Conservation (phyloP, 2,329 filamentous ascomycete genomes). For the Drechslerella stenobrocha region DNA sequence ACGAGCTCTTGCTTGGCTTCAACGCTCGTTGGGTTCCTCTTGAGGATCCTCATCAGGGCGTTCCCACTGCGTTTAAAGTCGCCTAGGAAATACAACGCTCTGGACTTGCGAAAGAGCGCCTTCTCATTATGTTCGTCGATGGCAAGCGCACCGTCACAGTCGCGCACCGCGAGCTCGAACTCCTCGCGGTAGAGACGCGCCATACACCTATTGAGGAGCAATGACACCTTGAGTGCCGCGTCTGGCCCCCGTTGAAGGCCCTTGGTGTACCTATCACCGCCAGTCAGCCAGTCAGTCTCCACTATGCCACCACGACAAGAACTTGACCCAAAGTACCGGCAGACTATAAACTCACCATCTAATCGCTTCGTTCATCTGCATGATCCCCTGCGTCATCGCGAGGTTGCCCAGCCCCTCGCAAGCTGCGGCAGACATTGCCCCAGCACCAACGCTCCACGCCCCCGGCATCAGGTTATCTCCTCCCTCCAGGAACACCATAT, state of each 20-base stretch:
- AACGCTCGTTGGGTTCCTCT: conserved; percentile 1
- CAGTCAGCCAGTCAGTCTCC: no score
- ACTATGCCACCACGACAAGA: no score
- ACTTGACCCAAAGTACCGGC: no score
- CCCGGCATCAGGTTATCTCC: conserved; percentile 20
- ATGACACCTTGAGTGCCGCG: conserved; percentile 1
- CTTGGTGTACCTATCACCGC: conserved; percentile 21
- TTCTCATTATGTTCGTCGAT: conserved; percentile 19
- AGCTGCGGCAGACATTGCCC: not conserved
- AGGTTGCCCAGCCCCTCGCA: conserved; percentile 24
- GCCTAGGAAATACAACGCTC: conserved; percentile 20
- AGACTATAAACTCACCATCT: conserved; percentile 8
- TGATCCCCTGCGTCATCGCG: conserved; percentile 7
- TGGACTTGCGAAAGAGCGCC: conserved; percentile 26
- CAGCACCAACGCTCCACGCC: conserved; percentile 6
- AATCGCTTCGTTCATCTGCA: conserved; percentile 15
- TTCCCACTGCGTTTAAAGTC: conserved; percentile 7
- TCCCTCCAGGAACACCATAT: conserved; percentile 25
- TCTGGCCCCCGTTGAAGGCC: not conserved
- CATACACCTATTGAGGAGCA: conserved; percentile 16
- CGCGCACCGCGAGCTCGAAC: conserved; percentile 3
- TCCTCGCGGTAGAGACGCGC: not conserved
- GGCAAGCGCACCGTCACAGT: conserved; percentile 10
- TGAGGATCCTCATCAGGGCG: conserved; percentile 2
- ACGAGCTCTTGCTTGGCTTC: conserved; percentile 7